Evolutionary conservation across 306 rosid genomes (phyloP), one percentile per base, ranked within the genome.

Genomic region (Heteromeles arbutifolia): DNA sequence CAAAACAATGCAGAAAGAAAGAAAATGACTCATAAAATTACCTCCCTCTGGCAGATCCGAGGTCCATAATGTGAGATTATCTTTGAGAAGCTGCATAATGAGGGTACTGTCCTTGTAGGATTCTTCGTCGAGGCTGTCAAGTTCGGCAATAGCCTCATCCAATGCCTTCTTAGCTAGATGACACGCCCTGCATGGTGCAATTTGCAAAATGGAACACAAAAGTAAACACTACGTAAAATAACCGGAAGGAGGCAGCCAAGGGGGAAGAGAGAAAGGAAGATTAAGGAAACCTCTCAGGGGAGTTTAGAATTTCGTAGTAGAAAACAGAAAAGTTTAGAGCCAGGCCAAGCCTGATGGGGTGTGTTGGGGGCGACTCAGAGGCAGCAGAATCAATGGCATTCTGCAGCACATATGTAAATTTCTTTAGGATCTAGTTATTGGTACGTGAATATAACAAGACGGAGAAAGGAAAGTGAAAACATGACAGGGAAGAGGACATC

Each of bases 311-410:
- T 72, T 90, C 96, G 71, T 87, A 90, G 84, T 88, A 87, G 59
- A 90, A 90, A 71, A 90, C 96, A 31, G 96, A 90, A 74, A 82
- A 88, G 83, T 90, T 88, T 81, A 88, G 78, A 56, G 93, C 91
- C 80, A 90, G 73, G 52, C 91, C 93, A 82, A 88, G 76, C 75
- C 96, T 83, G 59, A 87, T 83, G 32, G 91, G 90, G 79, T 88
- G 90, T 4, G 93, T 87, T 65, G 93, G 83, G 45, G 93, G 71
- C 79, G 88, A 75, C 76, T 87, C 90, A 76, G 88, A 68, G 31
- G 81, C 44, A 25, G 86, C 84, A 22, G 64, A 76, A 29, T 71
- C 34, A 58, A 66, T 37, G 19, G 86, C 88, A 72, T 75, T 82
- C 88, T 85, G 52, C 81, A 73, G n/a, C 56, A 58, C 21, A 77